phyloP scores from a whole-genome alignment of 2,329 filamentous ascomycete genomes.

The Gliomastix tumulicola region DNA sequence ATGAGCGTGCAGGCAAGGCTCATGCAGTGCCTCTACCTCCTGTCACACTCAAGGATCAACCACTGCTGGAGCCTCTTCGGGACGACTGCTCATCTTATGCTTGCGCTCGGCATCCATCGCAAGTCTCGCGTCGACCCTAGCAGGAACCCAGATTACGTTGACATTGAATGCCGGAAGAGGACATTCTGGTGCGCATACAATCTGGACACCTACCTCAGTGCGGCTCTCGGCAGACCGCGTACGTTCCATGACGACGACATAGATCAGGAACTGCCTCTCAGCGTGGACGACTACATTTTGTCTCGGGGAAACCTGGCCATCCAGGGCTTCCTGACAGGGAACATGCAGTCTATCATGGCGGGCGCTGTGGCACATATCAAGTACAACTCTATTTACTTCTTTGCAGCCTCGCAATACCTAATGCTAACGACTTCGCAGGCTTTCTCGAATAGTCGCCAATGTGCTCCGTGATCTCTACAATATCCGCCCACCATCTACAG shows the following conservation, averaged over 20 bases:
- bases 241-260: slow-evolving; percentile 60
- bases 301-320: not conserved
- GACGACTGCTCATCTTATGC: slow-evolving; percentile 27
- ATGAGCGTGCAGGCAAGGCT: slow-evolving; percentile 33
- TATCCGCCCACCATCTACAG: slow-evolving; percentile 19
- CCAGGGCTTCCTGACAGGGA: not conserved
- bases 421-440: slow-evolving; percentile 7
- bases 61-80: slow-evolving; percentile 40
- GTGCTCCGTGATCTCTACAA: slow-evolving; percentile 25
- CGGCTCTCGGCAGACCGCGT: slow-evolving; percentile 52
- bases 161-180: slow-evolving; percentile 28
- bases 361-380: slow-evolving; percentile 24
- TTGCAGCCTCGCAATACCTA: too few relatives aligned
- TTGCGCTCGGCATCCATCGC: slow-evolving; percentile 31
- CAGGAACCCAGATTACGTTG: slow-evolving; percentile 18
- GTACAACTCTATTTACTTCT: slow-evolving; percentile 12
- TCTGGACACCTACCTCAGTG: slow-evolving; percentile 57
- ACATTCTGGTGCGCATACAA: slow-evolving; percentile 61
- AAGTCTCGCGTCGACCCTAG: slow-evolving; percentile 11
- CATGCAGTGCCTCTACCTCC: slow-evolving; percentile 33
- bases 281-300: slow-evolving; percentile 47
- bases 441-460: slow-evolving; percentile 21
- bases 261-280: slow-evolving; percentile 51
- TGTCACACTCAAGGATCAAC: slow-evolving; percentile 36
- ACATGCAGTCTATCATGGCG: slow-evolving; percentile 17